These are phyloP conservation scores for Heliamphora exappendiculata DNA, from an alignment of 148 eudicot genomes.

Conservation along the genomic window DNA sequence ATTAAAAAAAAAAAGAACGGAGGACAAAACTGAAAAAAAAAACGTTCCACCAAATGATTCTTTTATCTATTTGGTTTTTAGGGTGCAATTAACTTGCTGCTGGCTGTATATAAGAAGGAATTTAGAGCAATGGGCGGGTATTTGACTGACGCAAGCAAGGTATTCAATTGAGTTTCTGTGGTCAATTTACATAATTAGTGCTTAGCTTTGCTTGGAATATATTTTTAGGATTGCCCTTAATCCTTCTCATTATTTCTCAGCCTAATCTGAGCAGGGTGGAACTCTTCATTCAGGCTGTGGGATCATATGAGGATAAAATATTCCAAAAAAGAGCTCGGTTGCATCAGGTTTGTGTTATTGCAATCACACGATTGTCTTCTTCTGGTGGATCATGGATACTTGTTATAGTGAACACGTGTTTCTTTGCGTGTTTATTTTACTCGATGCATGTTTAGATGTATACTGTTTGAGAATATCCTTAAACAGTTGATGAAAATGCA, in stretches of 20 bases:
- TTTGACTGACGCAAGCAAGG: conserved; percentile 1
- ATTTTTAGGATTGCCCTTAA: not conserved
- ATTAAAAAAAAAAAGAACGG: no score
- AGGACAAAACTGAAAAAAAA: no score
- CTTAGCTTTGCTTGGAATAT: not conserved
- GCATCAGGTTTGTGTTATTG: conserved; percentile 53
- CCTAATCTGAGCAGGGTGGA: conserved; percentile 71
- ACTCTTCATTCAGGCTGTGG: conserved; percentile 88
- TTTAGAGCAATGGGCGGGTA: conserved; percentile 4
- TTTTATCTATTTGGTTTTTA: not conserved
- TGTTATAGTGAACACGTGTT: not conserved
- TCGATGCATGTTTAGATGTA: not conserved
- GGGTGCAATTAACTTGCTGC: conserved; percentile 9
- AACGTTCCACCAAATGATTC: no score
- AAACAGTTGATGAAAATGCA: not conserved
- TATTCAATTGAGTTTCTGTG: not conserved
- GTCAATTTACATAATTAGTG: not conserved
- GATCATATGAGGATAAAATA: conserved; percentile 84
- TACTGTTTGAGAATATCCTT: not conserved
- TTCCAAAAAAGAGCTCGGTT: conserved; percentile 80
- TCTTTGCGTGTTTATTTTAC: not conserved
- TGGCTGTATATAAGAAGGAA: conserved; percentile 7
- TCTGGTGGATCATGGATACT: not conserved
- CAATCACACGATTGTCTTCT: not conserved
- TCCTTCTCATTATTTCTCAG: conserved; percentile 29